These are phyloP conservation scores for Hygrophoropsis aurantiaca DNA, from an alignment of 768 basidiomycete genomes.

Conservation along the genomic window DNA sequence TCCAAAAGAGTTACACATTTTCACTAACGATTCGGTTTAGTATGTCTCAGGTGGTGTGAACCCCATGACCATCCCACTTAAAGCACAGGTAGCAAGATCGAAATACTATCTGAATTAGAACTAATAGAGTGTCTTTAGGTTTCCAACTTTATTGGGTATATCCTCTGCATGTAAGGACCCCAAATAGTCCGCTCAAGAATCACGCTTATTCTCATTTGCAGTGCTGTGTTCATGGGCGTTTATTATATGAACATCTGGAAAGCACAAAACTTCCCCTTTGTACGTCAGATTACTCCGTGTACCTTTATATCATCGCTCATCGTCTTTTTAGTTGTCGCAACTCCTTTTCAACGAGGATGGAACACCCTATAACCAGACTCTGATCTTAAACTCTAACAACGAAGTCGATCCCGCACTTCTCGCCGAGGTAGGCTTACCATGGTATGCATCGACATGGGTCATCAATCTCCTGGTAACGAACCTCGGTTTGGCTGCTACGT, in stretches of 20 bases:
- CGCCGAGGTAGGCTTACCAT: conserved; percentile 37
- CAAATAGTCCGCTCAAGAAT: background rate
- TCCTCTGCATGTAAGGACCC: conserved; percentile 46
- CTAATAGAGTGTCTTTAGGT: conserved; percentile 23
- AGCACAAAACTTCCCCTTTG: conserved; percentile 56
- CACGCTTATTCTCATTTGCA: conserved; percentile 2
- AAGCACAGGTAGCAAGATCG: conserved; percentile 34
- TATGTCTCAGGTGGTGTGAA: conserved; percentile 33
- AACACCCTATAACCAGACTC: conserved; percentile 45
- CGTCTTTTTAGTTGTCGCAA: conserved; percentile 32
- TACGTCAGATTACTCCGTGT: conserved; percentile 17
- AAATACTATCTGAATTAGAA: background rate
- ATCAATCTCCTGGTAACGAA: conserved; percentile 44
- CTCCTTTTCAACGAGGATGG: conserved; percentile 47
- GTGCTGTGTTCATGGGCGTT: conserved; percentile 22
- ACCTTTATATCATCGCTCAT: background rate
- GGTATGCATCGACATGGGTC: conserved; percentile 48
- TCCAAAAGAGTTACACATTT: conserved; percentile 13
- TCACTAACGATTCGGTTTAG: conserved; percentile 5
- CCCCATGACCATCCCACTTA: conserved; percentile 50
- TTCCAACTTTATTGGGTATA: conserved; percentile 44
- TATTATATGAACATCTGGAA: conserved; percentile 49
- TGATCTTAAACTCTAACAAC: conserved; percentile 39
- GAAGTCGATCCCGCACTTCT: conserved; percentile 42
- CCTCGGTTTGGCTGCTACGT: conserved; percentile 47